Evolutionary conservation across 2,329 filamentous ascomycete species (phyloP).

Genomic region (Coniochaeta sp.): DNA sequence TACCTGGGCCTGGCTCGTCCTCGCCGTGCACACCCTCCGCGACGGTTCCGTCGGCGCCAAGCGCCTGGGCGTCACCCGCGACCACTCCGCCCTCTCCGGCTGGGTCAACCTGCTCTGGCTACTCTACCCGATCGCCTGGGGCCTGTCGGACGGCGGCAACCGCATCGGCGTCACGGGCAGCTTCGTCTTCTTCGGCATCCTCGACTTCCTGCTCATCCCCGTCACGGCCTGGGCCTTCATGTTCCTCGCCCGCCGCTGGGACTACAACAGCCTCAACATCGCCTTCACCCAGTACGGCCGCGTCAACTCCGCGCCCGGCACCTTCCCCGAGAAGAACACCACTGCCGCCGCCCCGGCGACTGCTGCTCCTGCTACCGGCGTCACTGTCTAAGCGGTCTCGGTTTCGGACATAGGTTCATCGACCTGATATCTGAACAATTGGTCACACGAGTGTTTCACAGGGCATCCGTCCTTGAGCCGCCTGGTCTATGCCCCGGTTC

Average conservation of each 20-base stretch:
- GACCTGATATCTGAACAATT: too few relatives aligned
- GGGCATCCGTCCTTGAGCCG: too few relatives aligned
- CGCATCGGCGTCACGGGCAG: slow-evolving; percentile 35
- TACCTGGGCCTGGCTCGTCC: slow-evolving; percentile 36
- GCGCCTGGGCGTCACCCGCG: slow-evolving; percentile 32
- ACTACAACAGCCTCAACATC: slow-evolving; percentile 43
- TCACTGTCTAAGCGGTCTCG: slow-evolving; percentile 2
- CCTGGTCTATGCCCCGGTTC: too few relatives aligned
- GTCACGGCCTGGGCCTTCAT: slow-evolving; percentile 34
- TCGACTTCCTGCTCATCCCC: slow-evolving; percentile 43
- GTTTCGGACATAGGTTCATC: too few relatives aligned
- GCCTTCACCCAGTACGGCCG: slow-evolving; percentile 50
- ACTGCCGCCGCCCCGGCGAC: slow-evolving; percentile 17
- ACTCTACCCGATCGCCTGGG: slow-evolving; percentile 48
- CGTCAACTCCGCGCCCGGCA: slow-evolving; percentile 30
- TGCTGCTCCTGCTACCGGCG: slow-evolving; percentile 10
- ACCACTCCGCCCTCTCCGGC: slow-evolving; percentile 38
- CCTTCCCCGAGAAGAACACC: slow-evolving; percentile 38
- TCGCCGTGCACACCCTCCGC: slow-evolving; percentile 36
- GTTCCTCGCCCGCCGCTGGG: slow-evolving; percentile 39
- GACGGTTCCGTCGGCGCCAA: slow-evolving; percentile 29
- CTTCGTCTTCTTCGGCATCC: slow-evolving; percentile 46
- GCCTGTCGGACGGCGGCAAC: slow-evolving; percentile 45
- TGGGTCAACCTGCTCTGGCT: slow-evolving; percentile 47
- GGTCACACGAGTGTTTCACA: too few relatives aligned